Evolutionary conservation across 2,329 filamentous ascomycete genomes (phyloP).

Genomic region (Apiospora phragmitis): DNA sequence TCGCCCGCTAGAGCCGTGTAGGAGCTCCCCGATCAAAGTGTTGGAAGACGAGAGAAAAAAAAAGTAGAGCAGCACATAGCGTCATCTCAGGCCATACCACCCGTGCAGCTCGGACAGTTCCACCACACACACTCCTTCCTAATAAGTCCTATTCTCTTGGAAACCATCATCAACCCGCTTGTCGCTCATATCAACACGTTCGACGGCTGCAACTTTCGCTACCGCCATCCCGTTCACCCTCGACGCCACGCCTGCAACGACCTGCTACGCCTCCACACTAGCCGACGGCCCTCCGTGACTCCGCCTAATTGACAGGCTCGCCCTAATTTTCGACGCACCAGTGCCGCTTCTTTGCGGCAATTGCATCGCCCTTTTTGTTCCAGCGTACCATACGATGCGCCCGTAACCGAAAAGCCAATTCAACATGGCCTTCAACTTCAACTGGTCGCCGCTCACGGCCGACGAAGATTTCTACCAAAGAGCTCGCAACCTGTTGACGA

Average conservation of each 20-base stretch:
- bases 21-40: constrained; percentile 4
- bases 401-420: constrained; percentile 41
- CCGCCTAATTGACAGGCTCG: not conserved
- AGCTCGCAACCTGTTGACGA: constrained; percentile 90
- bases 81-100: not conserved
- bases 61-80: not conserved
- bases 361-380: not conserved
- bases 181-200: not conserved
- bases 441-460: constrained; percentile 98
- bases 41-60: not conserved
- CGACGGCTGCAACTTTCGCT: not conserved
- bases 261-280: not conserved
- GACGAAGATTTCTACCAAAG: constrained; percentile 89
- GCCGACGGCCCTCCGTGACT: not conserved
- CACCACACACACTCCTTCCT: constrained; percentile 5
- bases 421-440: constrained; percentile 99
- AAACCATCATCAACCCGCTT: constrained; percentile 4
- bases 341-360: not conserved
- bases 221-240: not conserved
- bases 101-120: not conserved
- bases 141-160: not conserved
- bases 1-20: not conserved
- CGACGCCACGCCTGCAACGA: not conserved
- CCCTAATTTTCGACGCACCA: not conserved
- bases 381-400: constrained; percentile 22